phyloP scores from a whole-genome alignment of 768 basidiomycete genomes.

The Sistotremastrum suecicum region DNA sequence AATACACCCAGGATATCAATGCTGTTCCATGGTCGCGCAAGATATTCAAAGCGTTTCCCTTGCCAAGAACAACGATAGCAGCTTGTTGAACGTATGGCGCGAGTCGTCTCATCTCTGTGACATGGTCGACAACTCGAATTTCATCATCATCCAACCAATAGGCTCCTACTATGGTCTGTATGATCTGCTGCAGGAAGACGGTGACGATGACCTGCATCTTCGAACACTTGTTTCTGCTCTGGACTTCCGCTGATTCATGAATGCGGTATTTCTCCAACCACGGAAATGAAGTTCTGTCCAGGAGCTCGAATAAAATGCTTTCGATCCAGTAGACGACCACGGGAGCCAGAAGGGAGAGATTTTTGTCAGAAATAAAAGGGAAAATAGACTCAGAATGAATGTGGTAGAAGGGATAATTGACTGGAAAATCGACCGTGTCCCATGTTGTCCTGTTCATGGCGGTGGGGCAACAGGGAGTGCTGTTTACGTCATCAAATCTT shows the following conservation, averaged over 20 bases:
- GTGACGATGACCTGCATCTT: constrained; percentile 58
- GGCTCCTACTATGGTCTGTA: constrained; percentile 70
- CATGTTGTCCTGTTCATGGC: too few relatives aligned
- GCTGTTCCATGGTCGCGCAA: constrained; percentile 23
- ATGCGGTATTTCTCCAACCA: constrained; percentile 77
- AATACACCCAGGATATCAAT: constrained; percentile 60
- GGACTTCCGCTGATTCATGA: constrained; percentile 75
- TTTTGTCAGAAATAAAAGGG: constrained; percentile 49
- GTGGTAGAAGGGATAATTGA: constrained; percentile 23
- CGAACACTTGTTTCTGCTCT: constrained; percentile 59
- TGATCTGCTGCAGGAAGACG: constrained; percentile 71
- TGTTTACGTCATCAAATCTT: too few relatives aligned
- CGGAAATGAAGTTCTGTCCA: constrained; percentile 67
- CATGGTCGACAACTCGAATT: constrained; percentile 18
- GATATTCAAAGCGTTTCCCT: constrained; percentile 21
- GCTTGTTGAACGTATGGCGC: constrained; percentile 24
- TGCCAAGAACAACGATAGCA: constrained; percentile 26
- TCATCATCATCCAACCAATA: constrained; percentile 41
- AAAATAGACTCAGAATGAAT: constrained; percentile 21
- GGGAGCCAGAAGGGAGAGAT: constrained; percentile 60
- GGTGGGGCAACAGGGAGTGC: too few relatives aligned
- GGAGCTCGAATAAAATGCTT: constrained; percentile 64
- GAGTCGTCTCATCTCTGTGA: constrained; percentile 26
- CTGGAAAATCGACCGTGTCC: not conserved
- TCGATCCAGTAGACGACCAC: constrained; percentile 74